A percentile compares a stretch with the other conserved stretches of the same genome.
phyloP scores from a whole-genome alignment of 768 basidiomycete species.

The Suillus subalutaceus region DNA sequence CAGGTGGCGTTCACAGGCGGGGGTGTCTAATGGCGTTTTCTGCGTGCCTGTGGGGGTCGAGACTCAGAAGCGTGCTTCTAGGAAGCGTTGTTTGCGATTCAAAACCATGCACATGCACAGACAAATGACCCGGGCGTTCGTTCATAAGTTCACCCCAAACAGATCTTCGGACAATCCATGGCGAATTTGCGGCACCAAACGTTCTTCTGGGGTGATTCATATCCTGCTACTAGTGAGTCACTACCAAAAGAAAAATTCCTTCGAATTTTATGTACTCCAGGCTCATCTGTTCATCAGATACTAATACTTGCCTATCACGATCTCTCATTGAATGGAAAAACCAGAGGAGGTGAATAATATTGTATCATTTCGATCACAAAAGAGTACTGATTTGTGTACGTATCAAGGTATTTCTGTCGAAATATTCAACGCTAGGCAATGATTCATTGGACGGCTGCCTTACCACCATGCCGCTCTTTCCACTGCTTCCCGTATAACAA shows the following conservation, averaged over 20 bases:
- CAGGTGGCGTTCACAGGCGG: neutral
- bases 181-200: neutral
- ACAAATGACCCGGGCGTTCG: too few species aligned
- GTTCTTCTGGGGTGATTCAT: neutral
- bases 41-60: too few species aligned
- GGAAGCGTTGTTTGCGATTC: too few species aligned
- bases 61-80: too few species aligned
- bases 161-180: neutral
- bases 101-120: too few species aligned
- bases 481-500: neutral
- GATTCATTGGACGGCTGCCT: neutral
- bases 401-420: neutral
- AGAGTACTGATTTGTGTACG: neutral
- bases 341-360: neutral
- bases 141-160: too few species aligned
- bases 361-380: neutral
- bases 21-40: too few species aligned
- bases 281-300: neutral
- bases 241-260: neutral
- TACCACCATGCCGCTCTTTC: too few species aligned
- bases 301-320: neutral
- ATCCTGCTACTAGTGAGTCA: neutral
- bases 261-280: neutral
- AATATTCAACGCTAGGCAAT: neutral
- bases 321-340: neutral